Evolutionary conservation across 768 basidiomycete species (phyloP).

Genomic region (Termitomyces sp.): DNA sequence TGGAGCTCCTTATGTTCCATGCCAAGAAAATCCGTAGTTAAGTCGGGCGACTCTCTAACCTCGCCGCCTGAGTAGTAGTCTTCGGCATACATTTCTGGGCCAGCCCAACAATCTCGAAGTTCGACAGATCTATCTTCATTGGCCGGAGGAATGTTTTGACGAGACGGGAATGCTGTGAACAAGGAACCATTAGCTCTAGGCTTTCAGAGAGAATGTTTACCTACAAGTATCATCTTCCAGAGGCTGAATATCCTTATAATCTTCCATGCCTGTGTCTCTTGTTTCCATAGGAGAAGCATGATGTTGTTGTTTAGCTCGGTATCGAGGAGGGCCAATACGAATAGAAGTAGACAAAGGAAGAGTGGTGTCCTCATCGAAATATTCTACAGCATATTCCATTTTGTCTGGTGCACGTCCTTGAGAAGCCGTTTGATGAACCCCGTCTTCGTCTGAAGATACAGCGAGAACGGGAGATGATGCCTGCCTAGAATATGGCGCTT

Average conservation of each 20-base stretch:
- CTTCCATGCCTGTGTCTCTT: conserved; percentile 1
- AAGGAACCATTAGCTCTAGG: not conserved
- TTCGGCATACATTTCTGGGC: conserved; percentile 31
- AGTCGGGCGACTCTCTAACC: not conserved
- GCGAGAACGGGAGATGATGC: conserved; percentile 19
- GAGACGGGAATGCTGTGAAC: conserved; percentile 11
- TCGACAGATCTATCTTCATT: conserved; percentile 19
- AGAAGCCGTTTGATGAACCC: conserved; percentile 2
- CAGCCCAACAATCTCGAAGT: conserved; percentile 33
- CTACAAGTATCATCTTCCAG: conserved; percentile 29
- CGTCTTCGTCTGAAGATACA: conserved; percentile 23
- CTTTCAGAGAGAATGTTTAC: conserved; percentile 3
- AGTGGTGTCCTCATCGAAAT: conserved; percentile 12
- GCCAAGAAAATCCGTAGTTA: conserved; percentile 10
- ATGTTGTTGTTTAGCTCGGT: conserved; percentile 3
- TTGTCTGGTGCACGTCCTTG: conserved; percentile 10
- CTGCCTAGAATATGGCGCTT: conserved; percentile 1
- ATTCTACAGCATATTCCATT: conserved; percentile 11
- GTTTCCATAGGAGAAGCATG: not conserved
- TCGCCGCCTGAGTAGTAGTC: conserved; percentile 34
- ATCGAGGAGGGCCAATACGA: conserved; percentile 6
- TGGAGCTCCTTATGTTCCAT: not conserved
- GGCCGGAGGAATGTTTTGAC: conserved; percentile 22
- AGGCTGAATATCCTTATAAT: conserved; percentile 26
- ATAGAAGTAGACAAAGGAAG: not conserved